Evolutionary conservation across 2,329 filamentous ascomycete genomes (phyloP), one percentile per base, ranked within the genome.

Genomic region (Penicillium capsulatum): DNA sequence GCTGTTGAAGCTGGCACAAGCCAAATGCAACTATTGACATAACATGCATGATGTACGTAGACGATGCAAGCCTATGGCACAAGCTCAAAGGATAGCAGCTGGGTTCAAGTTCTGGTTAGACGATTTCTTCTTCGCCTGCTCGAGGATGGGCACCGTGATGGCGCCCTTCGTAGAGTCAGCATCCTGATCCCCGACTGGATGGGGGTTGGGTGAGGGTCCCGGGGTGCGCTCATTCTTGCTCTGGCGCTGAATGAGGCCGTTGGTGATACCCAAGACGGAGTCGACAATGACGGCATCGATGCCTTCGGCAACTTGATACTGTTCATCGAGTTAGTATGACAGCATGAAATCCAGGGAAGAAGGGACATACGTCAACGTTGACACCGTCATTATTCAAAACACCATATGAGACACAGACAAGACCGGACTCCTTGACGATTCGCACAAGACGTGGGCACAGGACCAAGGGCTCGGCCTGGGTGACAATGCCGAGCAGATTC

Each of bases 221-320:
- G 42, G 59, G 32, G 42, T 57, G 40, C 31, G 57, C 9, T 55
- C 52, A 9, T 47, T 31, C 38, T 49, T 56, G 37, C 42, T 53
- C 27, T 61, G 52, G 27, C 55, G 51, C 40, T 69, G 68, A 2
- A 86, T 92, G 45, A 98, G 75, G 1, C 88, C 91, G 66, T 95
- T 89, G 32, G 91, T 81, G 53, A 98, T 96, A 28, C 87, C 87
- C 19, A 97, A 77, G 3, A 98, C 91, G 47, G 81, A 92, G 62
- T 98, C 92, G 10, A 97, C 92, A 59, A 98, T 98, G 38, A 98
- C 91, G 1, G 92, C 92, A 61, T 98, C 92, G 46, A 98, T 96
- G 33, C 92, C 91, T 66, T 96, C 87, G 38, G 87, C 86, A 7
- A 94, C 87, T 81, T 98, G 92, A 48, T 84, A 71, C 82, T 90